Base-by-base conservation (phyloP, 257 asterid genomes). In the Rubia yunnanensis region DNA sequence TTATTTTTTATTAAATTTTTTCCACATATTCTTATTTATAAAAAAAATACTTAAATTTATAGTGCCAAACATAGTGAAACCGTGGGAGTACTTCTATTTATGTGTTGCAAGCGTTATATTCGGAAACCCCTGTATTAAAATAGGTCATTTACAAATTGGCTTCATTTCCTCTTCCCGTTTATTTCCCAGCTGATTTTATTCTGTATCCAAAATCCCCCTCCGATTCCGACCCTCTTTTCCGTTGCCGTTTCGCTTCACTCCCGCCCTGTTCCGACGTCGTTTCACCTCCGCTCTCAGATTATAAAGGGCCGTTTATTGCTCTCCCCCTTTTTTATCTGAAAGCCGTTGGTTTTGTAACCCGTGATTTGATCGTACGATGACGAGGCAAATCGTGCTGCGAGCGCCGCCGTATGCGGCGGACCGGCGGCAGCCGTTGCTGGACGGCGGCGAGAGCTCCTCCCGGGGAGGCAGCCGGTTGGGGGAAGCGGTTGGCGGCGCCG, bases 401-500 rank as follows among this genome's bases (percentile, higher is more conserved):
- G 61, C 79, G 11, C 71, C 74, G 14, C 65, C 72, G 15, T 70
- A 84, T 5, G 30, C 27, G 70, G 38, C 66, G 30, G 79, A 70
- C 68, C 83, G 85, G 27, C 82, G 87, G 56, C 77, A 60, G 66
- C 95, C 89, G 9, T 73, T 88, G 9, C 65, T 88, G 63, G 67
- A 64, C 0, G 56, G 7, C 22, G 49, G 69, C 26, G 82, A 81
- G 27, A 31, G 5, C 39, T 64, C 86, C 20, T 56, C 80, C 38
- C 75, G 80, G 36, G 72, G 79, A 0, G 55, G 66, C 53, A 73
- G 60, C 22, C 63, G 88, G 61, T 60, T 85, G 49, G 88, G 83
- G 39, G 97, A 90, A 81, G 84, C 87, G 3, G 92, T 81, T 6
- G 96, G 97, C 20, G 92, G 90, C 13, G 88, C 97, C 0, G 58